Conservation (phyloP, 2,329 filamentous ascomycete genomes). For the Aspergillus tanneri region DNA sequence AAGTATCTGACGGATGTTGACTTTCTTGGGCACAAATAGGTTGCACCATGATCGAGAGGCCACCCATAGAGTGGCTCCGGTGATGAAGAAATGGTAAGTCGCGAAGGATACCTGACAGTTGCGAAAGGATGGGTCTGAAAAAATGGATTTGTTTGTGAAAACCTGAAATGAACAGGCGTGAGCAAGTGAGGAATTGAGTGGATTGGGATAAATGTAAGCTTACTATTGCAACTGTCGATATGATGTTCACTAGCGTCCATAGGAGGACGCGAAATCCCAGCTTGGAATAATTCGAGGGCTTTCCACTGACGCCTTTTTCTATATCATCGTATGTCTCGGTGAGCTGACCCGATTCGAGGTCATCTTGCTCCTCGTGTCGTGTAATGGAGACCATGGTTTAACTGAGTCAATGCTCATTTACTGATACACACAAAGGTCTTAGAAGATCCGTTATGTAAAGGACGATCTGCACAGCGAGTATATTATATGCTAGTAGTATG, state of each 20-base stretch:
- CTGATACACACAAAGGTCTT: not conserved
- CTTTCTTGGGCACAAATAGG: constrained; percentile 19
- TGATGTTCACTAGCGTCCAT: constrained; percentile 21
- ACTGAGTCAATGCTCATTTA: not conserved
- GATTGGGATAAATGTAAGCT: not conserved
- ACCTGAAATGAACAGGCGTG: constrained; percentile 12
- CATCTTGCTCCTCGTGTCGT: constrained; percentile 1
- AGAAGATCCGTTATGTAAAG: too few species aligned
- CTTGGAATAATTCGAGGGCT: not conserved
- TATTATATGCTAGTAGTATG: not conserved
- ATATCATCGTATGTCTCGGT: not conserved
- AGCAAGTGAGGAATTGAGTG: not conserved
- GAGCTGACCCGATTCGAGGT: not conserved
- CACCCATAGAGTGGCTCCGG: constrained; percentile 20
- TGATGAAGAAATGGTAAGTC: constrained; percentile 25
- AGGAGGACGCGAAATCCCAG: constrained; percentile 12
- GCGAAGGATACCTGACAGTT: constrained; percentile 25
- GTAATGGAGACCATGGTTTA: constrained; percentile 3
- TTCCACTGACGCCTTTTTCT: constrained; percentile 7
- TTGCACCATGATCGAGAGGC: constrained; percentile 19
- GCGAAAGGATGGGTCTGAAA: constrained; percentile 19
- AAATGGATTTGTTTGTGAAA: constrained; percentile 24
- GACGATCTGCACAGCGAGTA: not conserved
- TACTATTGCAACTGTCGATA: constrained; percentile 24
- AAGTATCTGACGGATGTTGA: constrained; percentile 16